Evolutionary conservation across 2,329 filamentous ascomycete species (phyloP), one percentile per base, ranked within the genome.

Genomic region (Fusarium austroafricanum): DNA sequence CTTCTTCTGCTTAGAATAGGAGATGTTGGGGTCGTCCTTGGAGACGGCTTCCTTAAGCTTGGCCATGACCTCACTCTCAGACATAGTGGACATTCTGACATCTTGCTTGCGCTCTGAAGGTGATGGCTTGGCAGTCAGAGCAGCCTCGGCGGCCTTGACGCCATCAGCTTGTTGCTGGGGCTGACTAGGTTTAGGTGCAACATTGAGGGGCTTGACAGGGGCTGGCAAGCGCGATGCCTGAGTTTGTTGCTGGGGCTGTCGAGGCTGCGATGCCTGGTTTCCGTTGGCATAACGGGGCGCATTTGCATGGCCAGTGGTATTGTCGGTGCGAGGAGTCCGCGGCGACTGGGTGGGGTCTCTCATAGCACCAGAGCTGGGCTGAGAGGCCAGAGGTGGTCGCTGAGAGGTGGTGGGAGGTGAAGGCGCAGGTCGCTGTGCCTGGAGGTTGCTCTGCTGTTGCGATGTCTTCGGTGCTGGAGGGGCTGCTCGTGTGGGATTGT

Each of bases 1-100:
- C 86, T 99, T 99, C 87, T 97, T 97, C 82, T 98, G 96, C 84
- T 99, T 99, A 75, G 94, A 95, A 83, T 99, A 99, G 23, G 94
- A 97, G 70, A 97, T 84, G 74, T 96, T 92, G 53, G 96, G 96
- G 76, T 97, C 94, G 63, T 97, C 94, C 79, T 97, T 96, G 66
- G 94, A 97, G 2, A 99, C 96, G 10, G 96, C 95, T 70, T 97
- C 93, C 77, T 94, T 92, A 54, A 99, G 86, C 77, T 94, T 96
- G 70, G 93, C 91, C 96, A 99, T 99, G 58, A 99, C 96, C 79
- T 99, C 95, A 68, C 87, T 91, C 81, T 99, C 96, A 11, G 93
- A 92, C 96, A 99, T 98, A 73, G 92, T 96, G 37, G 95, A 98
- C 94, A 99, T 97, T 76, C 96, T 93, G 47, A 96, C 93, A 80